A percentile compares a stretch with the other conserved stretches of the same genome.
phyloP scores from a whole-genome alignment of 2,329 filamentous ascomycete species.

The Tolypocladium nubicola region DNA sequence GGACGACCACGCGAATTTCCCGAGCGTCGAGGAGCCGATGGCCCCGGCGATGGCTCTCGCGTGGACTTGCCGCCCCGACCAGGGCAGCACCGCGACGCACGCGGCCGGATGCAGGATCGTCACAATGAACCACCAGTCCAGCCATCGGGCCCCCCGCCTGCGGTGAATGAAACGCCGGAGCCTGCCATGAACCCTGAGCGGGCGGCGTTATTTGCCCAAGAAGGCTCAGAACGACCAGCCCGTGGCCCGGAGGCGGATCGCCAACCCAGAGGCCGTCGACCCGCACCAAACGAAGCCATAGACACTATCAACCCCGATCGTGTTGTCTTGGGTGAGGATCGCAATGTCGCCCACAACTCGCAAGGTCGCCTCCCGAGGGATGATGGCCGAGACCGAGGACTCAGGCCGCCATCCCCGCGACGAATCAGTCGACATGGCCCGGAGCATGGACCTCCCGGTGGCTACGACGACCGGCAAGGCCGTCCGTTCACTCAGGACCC shows the following conservation, averaged over 20 bases:
- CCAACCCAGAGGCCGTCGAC: conserved; percentile 15
- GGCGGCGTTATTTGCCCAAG: conserved; percentile 35
- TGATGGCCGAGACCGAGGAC: conserved; percentile 30
- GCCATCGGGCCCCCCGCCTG: conserved; percentile 13
- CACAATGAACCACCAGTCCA: conserved; percentile 17
- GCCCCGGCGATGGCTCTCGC: conserved; percentile 12
- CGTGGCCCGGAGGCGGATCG: conserved; percentile 20
- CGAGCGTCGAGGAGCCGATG: conserved; percentile 33
- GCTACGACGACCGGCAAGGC: conserved; percentile 35
- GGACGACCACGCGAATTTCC: conserved; percentile 30
- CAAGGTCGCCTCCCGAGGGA: conserved; percentile 29
- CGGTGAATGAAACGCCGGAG: conserved; percentile 21
- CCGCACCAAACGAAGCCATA: conserved; percentile 14
- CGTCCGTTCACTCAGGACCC: conserved; percentile 28
- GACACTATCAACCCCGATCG: conserved; percentile 38
- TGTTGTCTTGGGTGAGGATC: conserved; percentile 32
- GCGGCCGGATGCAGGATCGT: conserved; percentile 16
- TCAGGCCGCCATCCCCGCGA: conserved; percentile 38
- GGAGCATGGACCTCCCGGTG: conserved; percentile 14
- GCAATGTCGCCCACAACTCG: conserved; percentile 15
- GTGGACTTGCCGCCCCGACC: conserved; percentile 24
- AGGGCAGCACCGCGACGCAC: conserved; percentile 23
- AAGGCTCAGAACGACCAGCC: conserved; percentile 14
- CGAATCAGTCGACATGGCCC: conserved; percentile 20
- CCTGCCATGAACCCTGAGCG: conserved; percentile 46